Conservation (phyloP, 192 early-diverging fungal species). For the Dissophora globulifera region DNA sequence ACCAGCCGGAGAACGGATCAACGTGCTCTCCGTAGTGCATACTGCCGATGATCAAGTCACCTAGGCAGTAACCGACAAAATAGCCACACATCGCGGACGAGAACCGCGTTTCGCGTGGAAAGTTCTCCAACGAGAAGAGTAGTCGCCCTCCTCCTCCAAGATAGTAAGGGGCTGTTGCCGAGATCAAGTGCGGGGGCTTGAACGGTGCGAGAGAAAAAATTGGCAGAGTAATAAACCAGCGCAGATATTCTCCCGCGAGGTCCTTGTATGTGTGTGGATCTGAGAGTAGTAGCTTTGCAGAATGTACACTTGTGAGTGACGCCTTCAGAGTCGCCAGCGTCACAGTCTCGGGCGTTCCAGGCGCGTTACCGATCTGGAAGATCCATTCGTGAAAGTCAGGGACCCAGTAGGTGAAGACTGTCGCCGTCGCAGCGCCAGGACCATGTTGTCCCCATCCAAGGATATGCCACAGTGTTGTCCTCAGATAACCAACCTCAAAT, state of each 20-base stretch:
- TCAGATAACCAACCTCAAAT: constrained; percentile 17
- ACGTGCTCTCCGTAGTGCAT: constrained; percentile 14
- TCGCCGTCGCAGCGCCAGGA: not conserved
- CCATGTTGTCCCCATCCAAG: constrained; percentile 23
- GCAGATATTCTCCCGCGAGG: constrained; percentile 10
- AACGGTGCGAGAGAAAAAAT: constrained; percentile 40
- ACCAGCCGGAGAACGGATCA: constrained; percentile 12
- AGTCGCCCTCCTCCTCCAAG: constrained; percentile 41
- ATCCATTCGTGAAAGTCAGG: constrained; percentile 27
- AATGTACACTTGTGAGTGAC: not conserved
- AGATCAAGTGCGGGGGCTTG: not conserved
- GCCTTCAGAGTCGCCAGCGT: not conserved
- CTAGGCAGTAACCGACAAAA: constrained; percentile 22
- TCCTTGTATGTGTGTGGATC: not conserved
- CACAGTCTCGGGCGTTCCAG: not conserved
- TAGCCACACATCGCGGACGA: constrained; percentile 9
- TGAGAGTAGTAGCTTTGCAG: not conserved
- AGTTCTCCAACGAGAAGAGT: constrained; percentile 23
- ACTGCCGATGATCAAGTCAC: constrained; percentile 9
- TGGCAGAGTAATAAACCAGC: constrained; percentile 26
- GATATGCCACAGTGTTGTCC: constrained; percentile 13
- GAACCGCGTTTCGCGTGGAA: constrained; percentile 9
- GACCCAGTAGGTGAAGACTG: constrained; percentile 25
- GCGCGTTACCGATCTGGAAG: not conserved
- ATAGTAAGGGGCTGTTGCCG: constrained; percentile 17